phyloP scores from a whole-genome alignment of 768 basidiomycete genomes.

The Leucosporidium scottii region DNA sequence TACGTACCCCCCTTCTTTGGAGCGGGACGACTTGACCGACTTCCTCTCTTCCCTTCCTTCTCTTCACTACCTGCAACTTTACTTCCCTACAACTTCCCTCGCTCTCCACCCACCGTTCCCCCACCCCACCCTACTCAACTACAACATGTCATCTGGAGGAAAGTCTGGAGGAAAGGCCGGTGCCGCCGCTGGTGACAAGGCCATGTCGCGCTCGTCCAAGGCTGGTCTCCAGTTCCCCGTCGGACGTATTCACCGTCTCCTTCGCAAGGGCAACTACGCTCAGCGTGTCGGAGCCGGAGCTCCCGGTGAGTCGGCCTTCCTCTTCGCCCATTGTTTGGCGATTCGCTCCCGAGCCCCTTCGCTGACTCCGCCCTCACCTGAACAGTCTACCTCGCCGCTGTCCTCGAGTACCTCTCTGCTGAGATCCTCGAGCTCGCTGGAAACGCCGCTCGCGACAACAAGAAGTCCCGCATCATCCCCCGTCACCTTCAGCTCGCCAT shows the following conservation, averaged over 20 bases:
- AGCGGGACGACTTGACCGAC: too few species aligned
- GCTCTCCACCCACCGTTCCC: not conserved
- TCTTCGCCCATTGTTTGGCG: not conserved
- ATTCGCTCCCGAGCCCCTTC: not conserved
- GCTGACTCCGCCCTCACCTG: not conserved
- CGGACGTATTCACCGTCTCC: conserved; percentile 68
- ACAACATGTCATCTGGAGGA: conserved; percentile 37
- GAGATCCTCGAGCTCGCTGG: conserved; percentile 91
- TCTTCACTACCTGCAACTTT: not conserved
- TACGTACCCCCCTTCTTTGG: too few species aligned
- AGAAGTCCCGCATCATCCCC: conserved; percentile 76
- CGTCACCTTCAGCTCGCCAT: conserved; percentile 88
- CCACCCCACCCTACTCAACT: not conserved
- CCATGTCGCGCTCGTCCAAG: conserved; percentile 60
- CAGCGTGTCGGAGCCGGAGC: conserved; percentile 64
- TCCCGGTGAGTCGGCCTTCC: conserved; percentile 44
- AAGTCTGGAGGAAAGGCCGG: conserved; percentile 41
- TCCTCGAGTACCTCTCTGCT: conserved; percentile 84
- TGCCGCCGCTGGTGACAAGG: conserved; percentile 45
- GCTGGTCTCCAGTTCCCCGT: conserved; percentile 62
- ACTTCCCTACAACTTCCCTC: not conserved
- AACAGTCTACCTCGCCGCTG: conserved; percentile 77
- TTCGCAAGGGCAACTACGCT: conserved; percentile 67
- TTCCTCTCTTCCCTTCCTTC: not conserved
- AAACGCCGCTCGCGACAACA: conserved; percentile 53